These are phyloP conservation scores for Ilyonectria sp. DNA, from an alignment of 2,329 filamentous ascomycete species.

Conservation along the genomic window DNA sequence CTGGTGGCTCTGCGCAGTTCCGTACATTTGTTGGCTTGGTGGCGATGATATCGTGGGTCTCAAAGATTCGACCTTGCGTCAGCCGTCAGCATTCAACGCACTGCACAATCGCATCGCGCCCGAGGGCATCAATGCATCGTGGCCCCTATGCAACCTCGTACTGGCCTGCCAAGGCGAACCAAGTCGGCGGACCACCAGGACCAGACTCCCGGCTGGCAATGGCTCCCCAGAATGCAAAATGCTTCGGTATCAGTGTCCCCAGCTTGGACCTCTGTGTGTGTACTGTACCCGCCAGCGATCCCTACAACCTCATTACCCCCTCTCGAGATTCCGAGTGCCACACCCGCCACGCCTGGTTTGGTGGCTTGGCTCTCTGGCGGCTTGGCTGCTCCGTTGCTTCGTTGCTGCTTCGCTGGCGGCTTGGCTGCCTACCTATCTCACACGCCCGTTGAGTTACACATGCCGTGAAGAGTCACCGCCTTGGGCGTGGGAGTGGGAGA, in stretches of 20 bases:
- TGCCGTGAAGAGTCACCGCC: neutral
- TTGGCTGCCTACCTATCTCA: neutral
- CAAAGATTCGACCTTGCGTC: neutral
- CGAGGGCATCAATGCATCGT: neutral
- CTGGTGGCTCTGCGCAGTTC: neutral
- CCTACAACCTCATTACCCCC: neutral
- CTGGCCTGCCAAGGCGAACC: neutral
- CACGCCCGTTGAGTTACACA: neutral
- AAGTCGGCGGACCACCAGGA: neutral
- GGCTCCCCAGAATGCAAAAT: neutral
- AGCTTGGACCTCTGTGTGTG: neutral
- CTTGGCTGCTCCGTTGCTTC: too few species aligned
- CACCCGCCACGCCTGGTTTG: neutral
- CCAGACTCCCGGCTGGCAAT: neutral
- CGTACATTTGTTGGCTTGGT: neutral
- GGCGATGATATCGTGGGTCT: neutral
- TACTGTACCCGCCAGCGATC: neutral
- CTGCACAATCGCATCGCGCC: neutral
- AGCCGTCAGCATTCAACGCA: neutral
- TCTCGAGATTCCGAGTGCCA: slow-evolving; percentile 1
- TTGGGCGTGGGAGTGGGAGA: slow-evolving; percentile 2
- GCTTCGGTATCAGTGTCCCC: neutral
- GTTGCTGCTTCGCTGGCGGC: too few species aligned
- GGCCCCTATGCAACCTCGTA: neutral
- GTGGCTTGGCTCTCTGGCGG: too few species aligned